Evolutionary conservation across 2,329 filamentous ascomycete genomes (phyloP).

Genomic region (Thielaviopsis musarum): DNA sequence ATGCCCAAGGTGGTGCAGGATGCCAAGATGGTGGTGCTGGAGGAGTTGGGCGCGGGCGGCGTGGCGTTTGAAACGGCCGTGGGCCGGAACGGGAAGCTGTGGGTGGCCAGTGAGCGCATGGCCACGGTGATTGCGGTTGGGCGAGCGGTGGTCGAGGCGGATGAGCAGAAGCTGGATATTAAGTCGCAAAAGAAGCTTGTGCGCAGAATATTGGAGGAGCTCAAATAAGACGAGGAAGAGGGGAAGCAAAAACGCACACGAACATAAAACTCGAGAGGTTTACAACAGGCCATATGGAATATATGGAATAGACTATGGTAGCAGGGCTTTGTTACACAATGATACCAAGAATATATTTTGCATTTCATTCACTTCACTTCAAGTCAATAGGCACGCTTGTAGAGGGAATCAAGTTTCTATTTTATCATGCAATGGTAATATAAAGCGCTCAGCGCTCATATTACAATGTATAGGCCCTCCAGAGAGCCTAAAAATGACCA

Average conservation of each 20-base stretch:
- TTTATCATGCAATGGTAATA: not conserved
- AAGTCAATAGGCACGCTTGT: not conserved
- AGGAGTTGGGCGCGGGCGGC: slow-evolving; percentile 59
- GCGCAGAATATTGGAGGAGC: slow-evolving; percentile 29
- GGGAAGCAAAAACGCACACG: not conserved
- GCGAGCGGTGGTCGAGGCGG: slow-evolving; percentile 59
- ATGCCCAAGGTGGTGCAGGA: slow-evolving; percentile 42
- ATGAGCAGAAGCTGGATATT: slow-evolving; percentile 45
- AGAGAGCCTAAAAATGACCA: not conserved
- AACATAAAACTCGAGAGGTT: not conserved
- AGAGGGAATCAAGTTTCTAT: not conserved
- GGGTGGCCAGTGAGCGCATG: slow-evolving; percentile 67
- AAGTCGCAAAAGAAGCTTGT: slow-evolving; percentile 57
- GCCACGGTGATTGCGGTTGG: slow-evolving; percentile 65
- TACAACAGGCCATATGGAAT: not conserved
- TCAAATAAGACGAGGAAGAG: not conserved
- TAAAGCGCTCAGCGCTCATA: not conserved
- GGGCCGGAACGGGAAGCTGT: slow-evolving; percentile 80
- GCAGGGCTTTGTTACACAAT: not conserved
- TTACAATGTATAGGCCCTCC: not conserved
- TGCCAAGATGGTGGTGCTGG: slow-evolving; percentile 55
- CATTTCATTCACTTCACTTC: not conserved
- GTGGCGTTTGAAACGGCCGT: slow-evolving; percentile 86
- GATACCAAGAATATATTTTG: not conserved
- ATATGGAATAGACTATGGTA: not conserved